A percentile compares a stretch with the other conserved stretches of the same genome.
Evolutionary conservation across 441 rosid species (phyloP).

Genomic region (Corymbia citriodora): DNA sequence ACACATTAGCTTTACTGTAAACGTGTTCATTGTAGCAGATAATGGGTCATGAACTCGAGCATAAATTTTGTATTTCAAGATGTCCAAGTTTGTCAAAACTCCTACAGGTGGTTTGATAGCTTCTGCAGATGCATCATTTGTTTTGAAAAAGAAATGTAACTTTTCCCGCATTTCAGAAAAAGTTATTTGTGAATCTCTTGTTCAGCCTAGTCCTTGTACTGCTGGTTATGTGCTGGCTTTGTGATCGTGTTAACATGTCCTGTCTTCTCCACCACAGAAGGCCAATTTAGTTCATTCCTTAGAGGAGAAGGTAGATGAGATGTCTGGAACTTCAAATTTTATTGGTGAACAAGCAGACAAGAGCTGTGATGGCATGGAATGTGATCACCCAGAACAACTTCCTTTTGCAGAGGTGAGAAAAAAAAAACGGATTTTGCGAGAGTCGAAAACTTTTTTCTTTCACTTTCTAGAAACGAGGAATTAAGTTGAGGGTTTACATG

Average conservation of each 20-base stretch:
- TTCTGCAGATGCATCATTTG: not conserved
- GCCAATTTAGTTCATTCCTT: not conserved
- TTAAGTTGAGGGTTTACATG: not conserved
- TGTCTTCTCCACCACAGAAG: not conserved
- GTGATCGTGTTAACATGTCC: not conserved
- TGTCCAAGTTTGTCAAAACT: not conserved
- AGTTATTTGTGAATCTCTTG: not conserved
- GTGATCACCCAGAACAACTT: not conserved
- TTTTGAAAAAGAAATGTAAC: not conserved
- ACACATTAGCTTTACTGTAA: not conserved
- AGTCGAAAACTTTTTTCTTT: not conserved
- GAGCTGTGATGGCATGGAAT: not conserved
- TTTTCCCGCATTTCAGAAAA: not conserved
- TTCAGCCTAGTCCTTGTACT: not conserved
- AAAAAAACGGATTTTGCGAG: not conserved
- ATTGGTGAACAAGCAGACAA: not conserved
- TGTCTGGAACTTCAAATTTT: not conserved
- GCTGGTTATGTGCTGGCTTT: not conserved
- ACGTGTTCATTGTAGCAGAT: not conserved
- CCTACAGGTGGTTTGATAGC: not conserved
- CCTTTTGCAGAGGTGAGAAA: not conserved
- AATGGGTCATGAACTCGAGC: not conserved
- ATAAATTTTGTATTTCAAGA: not conserved
- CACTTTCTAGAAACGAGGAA: not conserved
- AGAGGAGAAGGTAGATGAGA: not conserved